Base-by-base conservation (phyloP, 2,329 filamentous ascomycete genomes). In the Chaetomium olivaceum region DNA sequence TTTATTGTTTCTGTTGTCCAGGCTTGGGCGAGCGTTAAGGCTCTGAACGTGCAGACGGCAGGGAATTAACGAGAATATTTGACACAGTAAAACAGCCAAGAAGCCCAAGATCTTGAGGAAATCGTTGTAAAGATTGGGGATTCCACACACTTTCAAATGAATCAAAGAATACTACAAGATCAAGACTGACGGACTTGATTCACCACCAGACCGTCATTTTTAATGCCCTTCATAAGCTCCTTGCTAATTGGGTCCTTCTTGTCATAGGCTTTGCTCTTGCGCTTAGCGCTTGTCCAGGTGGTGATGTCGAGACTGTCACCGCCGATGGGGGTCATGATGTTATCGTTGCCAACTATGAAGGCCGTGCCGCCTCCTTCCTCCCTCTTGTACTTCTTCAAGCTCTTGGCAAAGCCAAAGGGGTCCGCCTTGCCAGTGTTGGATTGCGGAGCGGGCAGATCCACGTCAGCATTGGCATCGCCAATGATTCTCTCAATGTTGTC, bases 221-320 rank as follows among this genome's bases (percentile, higher is more conserved):
- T 80, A 21, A 81, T 64, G 1, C 72, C 73, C 9, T 76, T 69
- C 1, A 79, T 69, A 16, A 73, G 72, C 16, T 73, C 68, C 70
- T 72, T 74, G 2, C 58, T 33, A 3, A 81, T 51, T 2, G 78
- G 76, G 56, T 81, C 79, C 66, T 77, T 79, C 1, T 72, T 70
- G 6, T 71, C 36, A 46, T 76, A 80, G n/a, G 65, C 68, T 2
- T 63, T 50, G 21, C 43, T 57, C 70, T 77, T 80, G 46, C 79
- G 74, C 57, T 78, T 70, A 1, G 72, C 70, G 76, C 55, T 79
- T 73, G 64, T 80, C 80, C 62, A 71, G 4, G 64, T 61, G 1
- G 68, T 71, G 58, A 70, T 61, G 51, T 71, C 70, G 4, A 76
- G 67, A 0, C 31, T 23, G 61, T 81, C 79, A 0, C 80, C 79